Evolutionary conservation across 257 asterid genomes (phyloP).

Genomic region (Fraxinus americana): DNA sequence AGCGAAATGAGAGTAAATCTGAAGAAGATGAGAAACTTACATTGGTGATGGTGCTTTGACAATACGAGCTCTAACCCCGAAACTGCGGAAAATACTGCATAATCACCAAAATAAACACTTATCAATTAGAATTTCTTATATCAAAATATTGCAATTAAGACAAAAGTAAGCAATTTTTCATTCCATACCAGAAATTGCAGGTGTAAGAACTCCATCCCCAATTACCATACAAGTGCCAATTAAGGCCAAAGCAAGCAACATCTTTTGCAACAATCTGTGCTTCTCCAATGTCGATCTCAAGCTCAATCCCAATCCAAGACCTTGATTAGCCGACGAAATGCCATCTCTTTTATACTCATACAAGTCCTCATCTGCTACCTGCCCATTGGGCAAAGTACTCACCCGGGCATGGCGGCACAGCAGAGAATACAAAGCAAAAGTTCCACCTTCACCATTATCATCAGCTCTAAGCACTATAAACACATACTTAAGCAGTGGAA

Average conservation of each 20-base stretch:
- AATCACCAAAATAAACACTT: slow-evolving; percentile 23
- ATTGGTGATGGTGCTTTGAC: slow-evolving; percentile 82
- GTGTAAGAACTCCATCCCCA: slow-evolving; percentile 96
- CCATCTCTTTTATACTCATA: slow-evolving; percentile 75
- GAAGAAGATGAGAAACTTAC: slow-evolving; percentile 48
- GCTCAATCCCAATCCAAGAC: slow-evolving; percentile 63
- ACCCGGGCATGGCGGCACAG: slow-evolving; percentile 89
- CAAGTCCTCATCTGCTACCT: slow-evolving; percentile 90
- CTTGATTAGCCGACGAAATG: slow-evolving; percentile 39
- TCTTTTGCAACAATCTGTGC: slow-evolving; percentile 58
- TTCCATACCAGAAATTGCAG: slow-evolving; percentile 84
- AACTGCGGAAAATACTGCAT: slow-evolving; percentile 96
- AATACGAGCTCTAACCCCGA: slow-evolving; percentile 91
- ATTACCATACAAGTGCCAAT: slow-evolving; percentile 98
- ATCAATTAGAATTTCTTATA: slow-evolving; percentile 11
- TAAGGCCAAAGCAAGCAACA: slow-evolving; percentile 76
- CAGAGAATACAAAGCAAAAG: slow-evolving; percentile 82
- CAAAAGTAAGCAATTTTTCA: neutral
- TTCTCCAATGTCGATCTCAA: slow-evolving; percentile 79
- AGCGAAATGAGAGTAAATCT: neutral
- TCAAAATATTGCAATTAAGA: neutral
- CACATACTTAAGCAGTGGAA: slow-evolving; percentile 85
- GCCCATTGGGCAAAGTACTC: slow-evolving; percentile 84
- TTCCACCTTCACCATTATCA: slow-evolving; percentile 98
- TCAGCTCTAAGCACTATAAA: slow-evolving; percentile 87